Percentiles rank a stretch among this genome's conserved stretches.
Conservation (phyloP, 768 basidiomycete species). For the Mycena vitilis region DNA sequence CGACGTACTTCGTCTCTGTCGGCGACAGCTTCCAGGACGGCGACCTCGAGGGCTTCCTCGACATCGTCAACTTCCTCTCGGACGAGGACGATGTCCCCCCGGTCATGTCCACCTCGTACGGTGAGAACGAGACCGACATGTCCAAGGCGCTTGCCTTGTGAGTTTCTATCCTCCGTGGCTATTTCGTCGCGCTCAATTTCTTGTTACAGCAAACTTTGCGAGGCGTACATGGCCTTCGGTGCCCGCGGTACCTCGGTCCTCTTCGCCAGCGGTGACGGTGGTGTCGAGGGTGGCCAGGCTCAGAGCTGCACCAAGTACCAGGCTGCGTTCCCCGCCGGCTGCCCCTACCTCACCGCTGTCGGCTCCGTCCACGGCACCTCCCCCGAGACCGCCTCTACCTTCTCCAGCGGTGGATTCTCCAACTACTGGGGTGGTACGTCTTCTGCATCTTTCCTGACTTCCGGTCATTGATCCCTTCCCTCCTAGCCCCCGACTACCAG, state of each 20-base stretch:
- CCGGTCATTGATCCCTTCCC: no score
- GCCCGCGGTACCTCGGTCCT: slow-evolving; percentile 54
- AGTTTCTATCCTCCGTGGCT: not conserved
- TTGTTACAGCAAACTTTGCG: slow-evolving; percentile 23
- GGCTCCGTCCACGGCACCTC: slow-evolving; percentile 10
- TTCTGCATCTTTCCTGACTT: no score
- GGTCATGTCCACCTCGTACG: slow-evolving; percentile 11
- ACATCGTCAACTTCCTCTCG: slow-evolving; percentile 7
- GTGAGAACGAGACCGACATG: slow-evolving; percentile 37
- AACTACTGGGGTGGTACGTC: not conserved
- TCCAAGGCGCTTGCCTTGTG: slow-evolving; percentile 35
- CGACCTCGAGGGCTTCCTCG: slow-evolving; percentile 10
- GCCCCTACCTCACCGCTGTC: slow-evolving; percentile 28
- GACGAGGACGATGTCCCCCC: not conserved
- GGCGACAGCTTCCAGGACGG: slow-evolving; percentile 24
- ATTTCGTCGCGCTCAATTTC: not conserved
- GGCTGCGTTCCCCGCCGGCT: slow-evolving; percentile 20
- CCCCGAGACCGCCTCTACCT: slow-evolving; percentile 13
- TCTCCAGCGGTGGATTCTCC: slow-evolving; percentile 27
- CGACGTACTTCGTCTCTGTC: slow-evolving; percentile 36
- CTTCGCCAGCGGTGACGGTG: slow-evolving; percentile 61
- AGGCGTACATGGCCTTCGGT: slow-evolving; percentile 56
- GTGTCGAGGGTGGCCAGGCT: slow-evolving; percentile 44
- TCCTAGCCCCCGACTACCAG: slow-evolving; percentile 28
- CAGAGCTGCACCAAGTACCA: slow-evolving; percentile 19